These are phyloP conservation scores for Paramarasmius palmivorus DNA, from an alignment of 1,284 basidiomycete genomes.

Conservation along the genomic window DNA sequence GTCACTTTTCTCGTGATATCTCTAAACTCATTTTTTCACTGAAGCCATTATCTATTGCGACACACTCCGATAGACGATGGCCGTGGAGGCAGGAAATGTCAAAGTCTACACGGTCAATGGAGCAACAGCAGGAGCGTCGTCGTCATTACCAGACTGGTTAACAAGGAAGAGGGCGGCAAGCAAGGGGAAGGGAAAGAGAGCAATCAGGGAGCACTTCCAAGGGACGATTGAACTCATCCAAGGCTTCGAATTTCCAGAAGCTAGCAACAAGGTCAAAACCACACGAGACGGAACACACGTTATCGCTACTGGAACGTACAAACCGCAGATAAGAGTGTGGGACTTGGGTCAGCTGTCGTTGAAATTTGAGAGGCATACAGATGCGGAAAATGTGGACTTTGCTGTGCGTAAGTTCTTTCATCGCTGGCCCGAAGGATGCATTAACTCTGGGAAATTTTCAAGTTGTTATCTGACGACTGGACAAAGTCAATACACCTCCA, in stretches of 20 bases:
- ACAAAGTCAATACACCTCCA: constrained; percentile 98
- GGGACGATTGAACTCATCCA: constrained; percentile 88
- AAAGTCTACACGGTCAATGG: constrained; percentile 94
- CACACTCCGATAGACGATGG: too few relatives aligned
- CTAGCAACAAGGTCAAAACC: constrained; percentile 88
- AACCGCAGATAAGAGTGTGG: constrained; percentile 96
- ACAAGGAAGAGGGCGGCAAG: constrained; percentile 64
- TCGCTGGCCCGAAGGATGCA: constrained; percentile 8
- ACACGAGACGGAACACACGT: constrained; percentile 92
- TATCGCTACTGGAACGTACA: constrained; percentile 96
- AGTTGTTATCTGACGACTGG: constrained; percentile 99
- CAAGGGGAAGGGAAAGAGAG: constrained; percentile 65
- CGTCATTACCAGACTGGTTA: constrained; percentile 88
- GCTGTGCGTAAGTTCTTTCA: constrained; percentile 74
- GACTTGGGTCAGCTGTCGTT: constrained; percentile 91
- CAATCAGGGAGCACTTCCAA: constrained; percentile 67
- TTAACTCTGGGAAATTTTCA: constrained; percentile 7
- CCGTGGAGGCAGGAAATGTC: constrained; percentile 36
- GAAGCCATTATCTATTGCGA: too few relatives aligned
- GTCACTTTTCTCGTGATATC: too few relatives aligned
- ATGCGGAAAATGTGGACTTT: constrained; percentile 98
- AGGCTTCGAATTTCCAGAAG: constrained; percentile 97
- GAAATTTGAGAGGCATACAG: constrained; percentile 96
- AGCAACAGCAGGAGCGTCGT: constrained; percentile 78
- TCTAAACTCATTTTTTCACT: too few relatives aligned